Base-by-base conservation (phyloP, 73 alveolate genomes). In the Paramecium sexaurelia region DNA sequence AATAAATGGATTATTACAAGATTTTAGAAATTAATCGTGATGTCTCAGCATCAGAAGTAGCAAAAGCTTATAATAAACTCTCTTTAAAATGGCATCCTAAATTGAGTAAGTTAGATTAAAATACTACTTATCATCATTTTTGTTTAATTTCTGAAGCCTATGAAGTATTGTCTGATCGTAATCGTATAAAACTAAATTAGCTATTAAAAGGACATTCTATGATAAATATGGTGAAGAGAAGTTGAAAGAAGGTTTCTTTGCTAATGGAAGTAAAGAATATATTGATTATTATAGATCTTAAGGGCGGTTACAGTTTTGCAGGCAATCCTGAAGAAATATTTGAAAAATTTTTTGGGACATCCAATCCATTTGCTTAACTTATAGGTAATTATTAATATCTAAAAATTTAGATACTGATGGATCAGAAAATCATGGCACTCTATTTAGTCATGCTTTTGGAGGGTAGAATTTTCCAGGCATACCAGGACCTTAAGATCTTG, bases 261-360 rank as follows among this genome's bases (percentile, higher is more conserved):
- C 85, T 24, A n/a, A 88, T 78, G 87, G 71, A 88, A 88, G 94
- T 75, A 55, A 61, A 17, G 19, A 51, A 51, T 17, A 17, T 17
- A 15, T n/a, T 51, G 67, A 51, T 51, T 51, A 17, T 5, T 7
- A 13, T 88, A 68, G 85, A 88, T 35, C 73, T 96, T 36, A 93
- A 87, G 75, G 99, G 99, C 39, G 99, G 99, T 29, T 98, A 98
- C 92, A 93, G 95, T 75, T 98, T 87, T 94, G 87, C 93, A 32
- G 99, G 99, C 7, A 97, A 98, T 85, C 96, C 98, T n/a, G 97
- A 95, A 57, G 99, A 96, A 86, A 96, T 98, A 55, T 98, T 98
- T 95, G 99, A 96, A 68, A 94, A 95, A 66, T 97, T 98, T 96
- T 95, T 97, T 87, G 99, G 99, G 32, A 92, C 99, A 19, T n/a